A percentile compares a stretch with the other conserved stretches of the same genome.
Evolutionary conservation across 2,329 filamentous ascomycete species (phyloP).

Genomic region (Colletotrichum truncatum): DNA sequence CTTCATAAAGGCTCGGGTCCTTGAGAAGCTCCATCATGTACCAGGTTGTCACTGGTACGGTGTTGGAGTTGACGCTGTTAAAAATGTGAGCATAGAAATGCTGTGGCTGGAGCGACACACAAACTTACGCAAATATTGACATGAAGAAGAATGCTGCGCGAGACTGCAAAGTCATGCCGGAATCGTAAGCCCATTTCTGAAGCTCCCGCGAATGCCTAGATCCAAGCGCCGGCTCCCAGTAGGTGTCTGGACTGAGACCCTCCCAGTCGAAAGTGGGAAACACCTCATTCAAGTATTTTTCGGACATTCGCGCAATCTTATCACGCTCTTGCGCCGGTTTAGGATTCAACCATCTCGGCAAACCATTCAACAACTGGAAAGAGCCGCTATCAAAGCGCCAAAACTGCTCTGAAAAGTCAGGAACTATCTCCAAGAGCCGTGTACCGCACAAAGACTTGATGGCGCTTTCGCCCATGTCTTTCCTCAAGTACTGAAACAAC

Average conservation of each 20-base stretch:
- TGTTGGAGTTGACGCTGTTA: slow-evolving; percentile 37
- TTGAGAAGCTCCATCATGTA: slow-evolving; percentile 38
- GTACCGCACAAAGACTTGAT: slow-evolving; percentile 35
- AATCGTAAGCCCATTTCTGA: slow-evolving; percentile 32
- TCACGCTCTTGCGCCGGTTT: slow-evolving; percentile 31
- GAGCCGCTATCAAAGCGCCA: slow-evolving; percentile 37
- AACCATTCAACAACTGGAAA: slow-evolving; percentile 32
- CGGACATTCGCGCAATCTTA: slow-evolving; percentile 17
- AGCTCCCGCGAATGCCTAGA: slow-evolving; percentile 33
- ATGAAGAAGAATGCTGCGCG: slow-evolving; percentile 22
- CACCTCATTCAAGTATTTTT: slow-evolving; percentile 19
- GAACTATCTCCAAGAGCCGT: slow-evolving; percentile 34
- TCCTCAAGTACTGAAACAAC: slow-evolving; percentile 32
- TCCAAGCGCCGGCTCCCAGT: slow-evolving; percentile 42
- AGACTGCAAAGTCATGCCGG: slow-evolving; percentile 28
- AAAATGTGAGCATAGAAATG: background rate
- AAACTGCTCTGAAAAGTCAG: slow-evolving; percentile 35
- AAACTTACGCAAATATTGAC: slow-evolving; percentile 9
- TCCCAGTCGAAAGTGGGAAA: slow-evolving; percentile 33
- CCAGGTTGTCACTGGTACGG: slow-evolving; percentile 40
- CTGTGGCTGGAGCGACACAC: accelerated
- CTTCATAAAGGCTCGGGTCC: slow-evolving; percentile 33
- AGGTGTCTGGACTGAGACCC: slow-evolving; percentile 14
- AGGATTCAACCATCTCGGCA: slow-evolving; percentile 35
- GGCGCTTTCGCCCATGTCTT: slow-evolving; percentile 35